phyloP scores from a whole-genome alignment of 176 grass and related monocot species.

The Juncus inflexus region DNA sequence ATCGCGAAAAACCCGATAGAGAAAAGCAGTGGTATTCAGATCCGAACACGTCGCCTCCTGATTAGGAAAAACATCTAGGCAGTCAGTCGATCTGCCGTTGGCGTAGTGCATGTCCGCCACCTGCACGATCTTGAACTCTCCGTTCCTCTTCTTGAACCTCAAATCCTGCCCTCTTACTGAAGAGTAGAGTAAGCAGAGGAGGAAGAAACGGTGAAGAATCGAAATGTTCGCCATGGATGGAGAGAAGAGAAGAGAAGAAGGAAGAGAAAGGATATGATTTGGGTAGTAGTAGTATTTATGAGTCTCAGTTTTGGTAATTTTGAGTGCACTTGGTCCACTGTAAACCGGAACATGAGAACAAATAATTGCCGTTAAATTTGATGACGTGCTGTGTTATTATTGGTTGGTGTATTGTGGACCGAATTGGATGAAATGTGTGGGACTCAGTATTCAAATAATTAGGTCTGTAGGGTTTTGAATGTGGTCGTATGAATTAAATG shows the following conservation, averaged over 20 bases:
- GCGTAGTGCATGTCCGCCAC: conserved; percentile 99
- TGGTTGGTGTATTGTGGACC: too few species aligned
- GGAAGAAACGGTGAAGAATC: background rate
- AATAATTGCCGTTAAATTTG: too few species aligned
- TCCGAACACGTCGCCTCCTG: conserved; percentile 68
- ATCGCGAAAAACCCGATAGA: conserved; percentile 67
- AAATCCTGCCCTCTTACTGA: conserved; percentile 15
- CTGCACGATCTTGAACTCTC: conserved; percentile 90
- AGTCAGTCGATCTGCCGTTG: conserved; percentile 50
- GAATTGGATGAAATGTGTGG: too few species aligned
- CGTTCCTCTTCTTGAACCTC: conserved; percentile 44
- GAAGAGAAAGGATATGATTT: background rate
- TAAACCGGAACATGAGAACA: too few species aligned
- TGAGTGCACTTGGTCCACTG: background rate
- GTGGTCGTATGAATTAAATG: too few species aligned
- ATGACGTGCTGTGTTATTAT: too few species aligned
- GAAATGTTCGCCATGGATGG: background rate
- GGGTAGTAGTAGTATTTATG: background rate
- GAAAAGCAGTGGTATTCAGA: conserved; percentile 96
- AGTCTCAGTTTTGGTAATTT: too few species aligned
- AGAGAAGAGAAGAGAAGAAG: too few species aligned
- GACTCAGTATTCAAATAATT: too few species aligned
- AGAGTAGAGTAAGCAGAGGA: conserved; percentile 1
- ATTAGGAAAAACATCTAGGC: conserved; percentile 55
- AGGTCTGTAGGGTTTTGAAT: too few species aligned